A percentile compares a stretch with the other conserved stretches of the same genome.
phyloP scores from a whole-genome alignment of 495 filamentous ascomycete genomes.

The Aspergillus olivimuriae region DNA sequence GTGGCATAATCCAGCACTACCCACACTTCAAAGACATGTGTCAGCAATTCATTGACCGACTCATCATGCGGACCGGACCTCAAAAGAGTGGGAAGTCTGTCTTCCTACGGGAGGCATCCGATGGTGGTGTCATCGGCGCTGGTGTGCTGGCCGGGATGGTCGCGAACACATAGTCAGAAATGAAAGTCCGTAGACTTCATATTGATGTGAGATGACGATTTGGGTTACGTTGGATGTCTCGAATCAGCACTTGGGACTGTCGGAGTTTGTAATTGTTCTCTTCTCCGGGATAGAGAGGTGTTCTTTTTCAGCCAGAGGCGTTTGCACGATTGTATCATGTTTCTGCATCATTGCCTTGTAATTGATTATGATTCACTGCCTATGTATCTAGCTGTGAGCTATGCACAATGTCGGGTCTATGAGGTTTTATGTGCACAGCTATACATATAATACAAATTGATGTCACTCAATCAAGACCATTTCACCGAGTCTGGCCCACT shows the following conservation, averaged over 20 bases:
- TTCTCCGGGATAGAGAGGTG: constrained; percentile 6
- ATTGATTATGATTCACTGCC: background rate
- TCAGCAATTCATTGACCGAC: constrained; percentile 58
- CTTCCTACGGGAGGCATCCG: constrained; percentile 60
- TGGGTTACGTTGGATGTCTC: background rate
- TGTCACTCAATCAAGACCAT: too few relatives aligned
- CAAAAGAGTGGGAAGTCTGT: constrained; percentile 51
- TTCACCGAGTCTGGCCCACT: too few relatives aligned
- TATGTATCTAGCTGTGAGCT: too few relatives aligned
- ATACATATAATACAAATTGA: too few relatives aligned
- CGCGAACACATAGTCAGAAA: constrained; percentile 21
- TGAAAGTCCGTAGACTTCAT: background rate
- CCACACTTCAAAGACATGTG: constrained; percentile 65
- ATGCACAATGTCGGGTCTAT: too few relatives aligned
- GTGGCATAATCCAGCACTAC: constrained; percentile 72
- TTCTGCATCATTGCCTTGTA: too few relatives aligned
- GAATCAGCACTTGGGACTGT: constrained; percentile 1
- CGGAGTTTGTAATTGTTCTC: constrained; percentile 3
- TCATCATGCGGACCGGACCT: constrained; percentile 52
- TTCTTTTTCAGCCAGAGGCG: constrained; percentile 3
- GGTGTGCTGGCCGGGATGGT: constrained; percentile 65
- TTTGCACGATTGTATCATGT: too few relatives aligned
- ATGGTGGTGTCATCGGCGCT: constrained; percentile 71
- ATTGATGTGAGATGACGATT: constrained; percentile 9
- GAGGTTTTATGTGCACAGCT: too few relatives aligned